Percentiles rank a stretch among this genome's conserved stretches.
phyloP scores from a whole-genome alignment of 495 filamentous ascomycete genomes.

The Thozetella sp. region DNA sequence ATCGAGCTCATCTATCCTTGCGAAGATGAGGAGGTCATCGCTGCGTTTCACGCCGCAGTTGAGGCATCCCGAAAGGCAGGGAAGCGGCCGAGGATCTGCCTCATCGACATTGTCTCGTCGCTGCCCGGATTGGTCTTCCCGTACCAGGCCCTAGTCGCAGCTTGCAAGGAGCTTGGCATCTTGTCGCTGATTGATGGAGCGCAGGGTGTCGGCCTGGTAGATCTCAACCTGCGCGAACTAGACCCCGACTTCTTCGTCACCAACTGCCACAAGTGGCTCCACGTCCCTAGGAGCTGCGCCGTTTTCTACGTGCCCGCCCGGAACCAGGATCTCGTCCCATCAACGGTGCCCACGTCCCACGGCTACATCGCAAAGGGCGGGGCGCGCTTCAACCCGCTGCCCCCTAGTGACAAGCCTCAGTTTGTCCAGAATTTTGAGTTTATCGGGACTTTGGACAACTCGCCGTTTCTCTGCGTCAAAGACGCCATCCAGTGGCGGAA shows the following conservation, averaged over 20 bases:
- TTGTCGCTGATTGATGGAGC: slow-evolving; percentile 75
- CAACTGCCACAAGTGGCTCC: slow-evolving; percentile 94
- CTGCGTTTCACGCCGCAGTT: slow-evolving; percentile 51
- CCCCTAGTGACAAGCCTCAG: slow-evolving; percentile 40
- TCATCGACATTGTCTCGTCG: slow-evolving; percentile 81
- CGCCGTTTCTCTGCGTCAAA: slow-evolving; percentile 69
- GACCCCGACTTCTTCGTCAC: slow-evolving; percentile 81
- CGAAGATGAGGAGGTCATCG: slow-evolving; percentile 57
- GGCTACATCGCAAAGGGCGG: slow-evolving; percentile 46
- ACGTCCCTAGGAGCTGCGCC: slow-evolving; percentile 77
- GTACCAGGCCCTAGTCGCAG: slow-evolving; percentile 64
- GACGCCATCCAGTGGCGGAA: slow-evolving; percentile 69
- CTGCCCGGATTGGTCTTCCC: slow-evolving; percentile 78
- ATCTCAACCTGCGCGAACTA: slow-evolving; percentile 62
- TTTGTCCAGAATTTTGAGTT: slow-evolving; percentile 80
- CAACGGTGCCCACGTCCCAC: slow-evolving; percentile 73
- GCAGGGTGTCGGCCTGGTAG: slow-evolving; percentile 79
- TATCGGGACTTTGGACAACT: slow-evolving; percentile 72
- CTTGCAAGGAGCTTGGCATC: slow-evolving; percentile 66
- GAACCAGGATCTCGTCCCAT: slow-evolving; percentile 75
- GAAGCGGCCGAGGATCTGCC: slow-evolving; percentile 53
- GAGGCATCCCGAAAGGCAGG: slow-evolving; percentile 38
- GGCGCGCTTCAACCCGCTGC: slow-evolving; percentile 49
- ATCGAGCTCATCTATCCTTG: slow-evolving; percentile 56
- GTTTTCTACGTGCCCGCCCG: slow-evolving; percentile 75